phyloP scores from a whole-genome alignment of 306 rosid genomes.

The Fagus sylvatica region DNA sequence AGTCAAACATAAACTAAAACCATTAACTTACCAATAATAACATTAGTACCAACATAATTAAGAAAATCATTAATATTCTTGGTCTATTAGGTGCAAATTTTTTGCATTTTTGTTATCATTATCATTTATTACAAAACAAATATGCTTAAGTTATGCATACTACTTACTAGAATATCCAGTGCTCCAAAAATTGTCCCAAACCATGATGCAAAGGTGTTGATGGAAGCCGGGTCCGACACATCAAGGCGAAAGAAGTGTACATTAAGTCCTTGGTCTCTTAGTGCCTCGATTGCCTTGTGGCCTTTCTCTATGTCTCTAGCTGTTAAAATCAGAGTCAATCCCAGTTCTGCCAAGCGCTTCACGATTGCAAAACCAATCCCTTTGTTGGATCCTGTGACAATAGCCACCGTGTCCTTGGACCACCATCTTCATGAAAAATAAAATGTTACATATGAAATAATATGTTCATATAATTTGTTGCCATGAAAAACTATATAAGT shows the following conservation, averaged over 20 bases:
- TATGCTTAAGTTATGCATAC: too few relatives aligned
- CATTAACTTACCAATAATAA: too few relatives aligned
- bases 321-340: slow-evolving; percentile 62
- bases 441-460: neutral
- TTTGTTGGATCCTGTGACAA: slow-evolving; percentile 87
- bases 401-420: slow-evolving; percentile 69
- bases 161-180: slow-evolving; percentile 75
- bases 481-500: neutral
- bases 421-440: slow-evolving; percentile 63
- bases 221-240: slow-evolving; percentile 67
- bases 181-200: slow-evolving; percentile 50
- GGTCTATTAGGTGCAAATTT: too few relatives aligned
- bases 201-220: slow-evolving; percentile 48
- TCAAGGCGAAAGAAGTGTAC: slow-evolving; percentile 58
- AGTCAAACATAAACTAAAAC: too few relatives aligned
- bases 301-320: slow-evolving; percentile 70
- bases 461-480: neutral
- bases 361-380: slow-evolving; percentile 85
- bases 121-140: too few relatives aligned
- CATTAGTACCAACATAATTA: too few relatives aligned
- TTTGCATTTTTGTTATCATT: too few relatives aligned
- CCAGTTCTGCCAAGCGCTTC: slow-evolving; percentile 63
- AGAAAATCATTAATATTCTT: too few relatives aligned
- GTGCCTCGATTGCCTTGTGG: slow-evolving; percentile 41
- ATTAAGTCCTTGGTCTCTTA: slow-evolving; percentile 42